Percentiles rank a stretch among this genome's conserved stretches.
phyloP scores from a whole-genome alignment of 1,139 yeast species.

The Debaryomyces nepalensis region DNA sequence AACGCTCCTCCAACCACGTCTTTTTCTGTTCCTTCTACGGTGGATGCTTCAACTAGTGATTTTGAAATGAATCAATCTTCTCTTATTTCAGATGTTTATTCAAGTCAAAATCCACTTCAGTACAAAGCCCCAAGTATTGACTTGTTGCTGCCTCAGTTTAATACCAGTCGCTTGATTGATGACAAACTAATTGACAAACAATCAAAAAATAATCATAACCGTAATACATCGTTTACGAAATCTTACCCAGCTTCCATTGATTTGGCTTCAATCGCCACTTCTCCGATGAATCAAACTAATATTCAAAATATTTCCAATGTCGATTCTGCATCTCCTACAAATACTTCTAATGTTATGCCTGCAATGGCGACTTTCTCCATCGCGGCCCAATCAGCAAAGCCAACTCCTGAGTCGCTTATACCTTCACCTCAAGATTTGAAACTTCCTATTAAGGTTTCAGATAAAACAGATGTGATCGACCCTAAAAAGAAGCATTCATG shows the following conservation, averaged over 20 bases:
- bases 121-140: constrained; percentile 24
- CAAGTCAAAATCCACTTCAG: constrained; percentile 5
- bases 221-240: constrained; percentile 31
- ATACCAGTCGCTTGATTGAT: constrained; percentile 14
- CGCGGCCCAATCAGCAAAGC: constrained; percentile 11
- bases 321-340: constrained; percentile 8
- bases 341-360: constrained; percentile 33
- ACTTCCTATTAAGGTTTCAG: constrained; percentile 29
- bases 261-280: constrained; percentile 35
- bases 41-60: constrained; percentile 15
- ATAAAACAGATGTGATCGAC: constrained; percentile 41
- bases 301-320: background rate
- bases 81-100: background rate
- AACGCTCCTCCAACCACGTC: constrained; percentile 15
- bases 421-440: constrained; percentile 24
- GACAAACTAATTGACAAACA: constrained; percentile 17
- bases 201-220: constrained; percentile 13
- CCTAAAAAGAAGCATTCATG: constrained; percentile 75
- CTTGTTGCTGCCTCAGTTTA: constrained; percentile 35
- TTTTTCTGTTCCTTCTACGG: constrained; percentile 21
- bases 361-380: constrained; percentile 43
- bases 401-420: constrained; percentile 8
- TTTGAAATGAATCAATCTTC: constrained; percentile 5
- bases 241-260: constrained; percentile 46
- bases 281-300: constrained; percentile 16